Evolutionary conservation across 164 flowering plant genomes (phyloP).

Genomic region (Vitis amurensis): DNA sequence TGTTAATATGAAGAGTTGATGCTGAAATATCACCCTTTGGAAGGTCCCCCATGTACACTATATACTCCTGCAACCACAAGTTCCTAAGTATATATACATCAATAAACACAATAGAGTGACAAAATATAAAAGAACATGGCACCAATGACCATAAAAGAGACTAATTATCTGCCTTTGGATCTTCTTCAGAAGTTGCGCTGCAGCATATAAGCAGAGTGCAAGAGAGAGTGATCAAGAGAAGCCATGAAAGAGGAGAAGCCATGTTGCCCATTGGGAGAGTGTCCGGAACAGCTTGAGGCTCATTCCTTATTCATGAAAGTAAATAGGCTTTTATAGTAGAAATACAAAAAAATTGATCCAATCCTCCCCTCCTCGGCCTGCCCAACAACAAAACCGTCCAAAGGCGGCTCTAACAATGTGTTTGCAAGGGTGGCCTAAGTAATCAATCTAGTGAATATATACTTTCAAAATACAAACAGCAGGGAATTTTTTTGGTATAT

Average conservation of each 20-base stretch:
- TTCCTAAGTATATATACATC: too few relatives aligned
- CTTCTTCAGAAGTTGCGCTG: not conserved
- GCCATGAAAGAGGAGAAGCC: not conserved
- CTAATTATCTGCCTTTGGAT: not conserved
- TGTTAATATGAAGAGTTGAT: too few relatives aligned
- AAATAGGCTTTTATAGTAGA: not conserved
- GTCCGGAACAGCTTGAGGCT: too few relatives aligned
- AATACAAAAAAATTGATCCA: not conserved
- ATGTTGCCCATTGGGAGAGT: not conserved
- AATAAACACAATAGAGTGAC: too few relatives aligned
- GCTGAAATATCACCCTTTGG: too few relatives aligned
- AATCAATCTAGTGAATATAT: too few relatives aligned
- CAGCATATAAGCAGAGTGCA: not conserved
- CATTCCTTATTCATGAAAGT: not conserved
- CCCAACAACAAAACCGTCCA: constrained; percentile 3
- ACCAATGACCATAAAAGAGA: not conserved
- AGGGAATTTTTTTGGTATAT: too few relatives aligned
- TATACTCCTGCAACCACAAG: too few relatives aligned
- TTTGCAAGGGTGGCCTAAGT: not conserved
- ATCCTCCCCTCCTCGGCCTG: not conserved
- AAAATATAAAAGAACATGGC: not conserved
- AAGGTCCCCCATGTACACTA: too few relatives aligned
- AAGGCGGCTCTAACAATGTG: not conserved
- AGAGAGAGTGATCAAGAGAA: not conserved
- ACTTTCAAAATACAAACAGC: too few relatives aligned